Percentiles rank a stretch among this genome's conserved stretches.
Conservation (phyloP, 2,329 filamentous ascomycete genomes). For the Fusarium fujikuroi region DNA sequence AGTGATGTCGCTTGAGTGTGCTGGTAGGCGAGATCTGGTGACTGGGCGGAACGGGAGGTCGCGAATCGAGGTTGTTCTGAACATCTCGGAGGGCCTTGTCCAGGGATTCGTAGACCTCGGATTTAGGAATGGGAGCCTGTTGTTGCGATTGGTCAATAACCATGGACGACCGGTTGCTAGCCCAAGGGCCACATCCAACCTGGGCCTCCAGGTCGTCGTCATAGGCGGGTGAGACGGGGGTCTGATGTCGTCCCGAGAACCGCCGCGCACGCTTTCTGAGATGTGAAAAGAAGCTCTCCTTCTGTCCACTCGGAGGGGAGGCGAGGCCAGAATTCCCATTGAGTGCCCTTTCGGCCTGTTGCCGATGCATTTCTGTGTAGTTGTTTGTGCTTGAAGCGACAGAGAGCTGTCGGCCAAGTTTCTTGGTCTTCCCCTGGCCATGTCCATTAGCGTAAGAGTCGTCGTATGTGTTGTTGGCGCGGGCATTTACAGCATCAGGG, state of each 20-base stretch:
- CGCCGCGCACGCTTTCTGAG: constrained; percentile 91
- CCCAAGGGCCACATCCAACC: constrained; percentile 90
- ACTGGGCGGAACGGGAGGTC: constrained; percentile 62
- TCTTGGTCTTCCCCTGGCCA: constrained; percentile 79
- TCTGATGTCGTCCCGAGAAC: constrained; percentile 90
- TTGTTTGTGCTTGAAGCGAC: constrained; percentile 93
- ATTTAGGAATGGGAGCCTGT: constrained; percentile 62
- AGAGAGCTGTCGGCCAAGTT: constrained; percentile 94
- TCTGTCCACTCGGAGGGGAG: constrained; percentile 82
- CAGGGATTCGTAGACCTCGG: constrained; percentile 68
- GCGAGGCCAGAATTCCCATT: constrained; percentile 82
- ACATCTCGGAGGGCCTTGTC: constrained; percentile 67
- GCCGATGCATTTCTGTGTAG: constrained; percentile 88
- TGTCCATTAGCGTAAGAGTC: constrained; percentile 54
- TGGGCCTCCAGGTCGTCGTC: constrained; percentile 96
- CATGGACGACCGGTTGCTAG: constrained; percentile 85
- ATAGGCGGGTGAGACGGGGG: constrained; percentile 78
- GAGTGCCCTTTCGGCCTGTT: constrained; percentile 89
- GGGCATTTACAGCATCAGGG: constrained; percentile 91
- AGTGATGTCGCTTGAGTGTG: constrained; percentile 73
- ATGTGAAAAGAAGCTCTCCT: constrained; percentile 98
- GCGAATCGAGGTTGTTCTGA: constrained; percentile 61
- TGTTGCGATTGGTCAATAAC: constrained; percentile 71
- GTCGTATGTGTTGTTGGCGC: constrained; percentile 76
- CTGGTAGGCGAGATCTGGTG: constrained; percentile 62